phyloP scores from a whole-genome alignment of 2,329 filamentous ascomycete genomes.

The Sclerotinia borealis region DNA sequence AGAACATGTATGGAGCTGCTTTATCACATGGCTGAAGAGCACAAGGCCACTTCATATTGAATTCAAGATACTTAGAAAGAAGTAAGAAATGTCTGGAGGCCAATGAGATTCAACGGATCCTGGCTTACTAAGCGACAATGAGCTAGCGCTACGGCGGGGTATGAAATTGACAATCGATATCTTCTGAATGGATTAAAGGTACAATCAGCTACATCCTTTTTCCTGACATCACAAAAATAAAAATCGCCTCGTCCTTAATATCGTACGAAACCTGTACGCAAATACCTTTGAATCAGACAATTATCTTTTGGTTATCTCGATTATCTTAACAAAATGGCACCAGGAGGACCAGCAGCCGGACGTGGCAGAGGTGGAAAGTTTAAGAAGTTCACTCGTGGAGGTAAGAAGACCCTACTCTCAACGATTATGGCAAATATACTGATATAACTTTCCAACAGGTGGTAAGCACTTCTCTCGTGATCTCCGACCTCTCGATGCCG shows the following conservation, averaged over 20 bases:
- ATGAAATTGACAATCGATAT: too few species aligned
- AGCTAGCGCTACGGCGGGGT: background rate
- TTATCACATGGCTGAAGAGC: too few species aligned
- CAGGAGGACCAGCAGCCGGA: conserved; percentile 38
- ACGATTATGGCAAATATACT: background rate
- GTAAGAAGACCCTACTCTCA: conserved; percentile 42
- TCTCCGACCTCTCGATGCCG: conserved; percentile 78
- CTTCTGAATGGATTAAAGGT: background rate
- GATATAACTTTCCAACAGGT: conserved; percentile 45
- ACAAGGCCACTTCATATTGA: too few species aligned
- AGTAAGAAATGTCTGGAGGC: too few species aligned
- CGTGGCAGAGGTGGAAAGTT: conserved; percentile 85
- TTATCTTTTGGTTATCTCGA: background rate
- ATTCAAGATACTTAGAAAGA: too few species aligned
- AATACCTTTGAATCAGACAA: background rate
- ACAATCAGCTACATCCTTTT: background rate
- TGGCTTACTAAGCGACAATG: background rate
- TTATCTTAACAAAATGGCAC: conserved; percentile 38
- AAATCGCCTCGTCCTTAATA: background rate
- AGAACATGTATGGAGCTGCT: too few species aligned
- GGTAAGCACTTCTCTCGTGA: conserved; percentile 95
- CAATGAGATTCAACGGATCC: too few species aligned
- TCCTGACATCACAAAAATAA: conserved; percentile 1
- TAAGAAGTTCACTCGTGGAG: conserved; percentile 86
- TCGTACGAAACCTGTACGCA: background rate